phyloP scores from a whole-genome alignment of 352 stramenopile species.

The Globisporangium alternatum region DNA sequence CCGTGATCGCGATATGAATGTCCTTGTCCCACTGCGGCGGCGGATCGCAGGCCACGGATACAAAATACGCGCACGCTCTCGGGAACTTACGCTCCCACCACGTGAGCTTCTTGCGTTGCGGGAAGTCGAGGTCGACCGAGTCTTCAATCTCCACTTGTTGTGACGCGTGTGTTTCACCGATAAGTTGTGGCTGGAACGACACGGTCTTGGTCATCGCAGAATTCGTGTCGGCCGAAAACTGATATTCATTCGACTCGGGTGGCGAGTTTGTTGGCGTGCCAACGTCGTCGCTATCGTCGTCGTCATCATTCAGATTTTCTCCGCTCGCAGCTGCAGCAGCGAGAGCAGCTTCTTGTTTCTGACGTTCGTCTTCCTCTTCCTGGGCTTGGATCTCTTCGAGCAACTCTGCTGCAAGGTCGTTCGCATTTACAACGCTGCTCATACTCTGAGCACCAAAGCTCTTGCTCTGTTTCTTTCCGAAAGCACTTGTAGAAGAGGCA shows the following conservation, averaged over 20 bases:
- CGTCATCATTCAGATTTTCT: slow-evolving; percentile 1
- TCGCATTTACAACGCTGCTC: slow-evolving; percentile 28
- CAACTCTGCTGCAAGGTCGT: slow-evolving; percentile 44
- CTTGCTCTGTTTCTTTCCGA: slow-evolving; percentile 16
- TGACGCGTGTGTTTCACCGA: slow-evolving; percentile 31
- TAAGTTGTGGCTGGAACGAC: slow-evolving; percentile 10
- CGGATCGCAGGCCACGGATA: slow-evolving; percentile 56
- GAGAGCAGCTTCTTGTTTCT: slow-evolving; percentile 17
- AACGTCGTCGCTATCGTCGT: slow-evolving; percentile 14
- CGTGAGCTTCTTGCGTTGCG: slow-evolving; percentile 44
- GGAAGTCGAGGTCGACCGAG: slow-evolving; percentile 31
- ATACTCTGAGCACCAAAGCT: slow-evolving; percentile 28
- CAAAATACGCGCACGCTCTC: slow-evolving; percentile 51
- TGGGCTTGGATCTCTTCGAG: slow-evolving; percentile 47
- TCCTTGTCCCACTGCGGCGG: slow-evolving; percentile 84
- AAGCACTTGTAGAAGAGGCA: background rate
- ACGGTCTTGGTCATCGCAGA: slow-evolving; percentile 17
- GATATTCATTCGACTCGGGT: slow-evolving; percentile 13
- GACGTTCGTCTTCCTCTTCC: slow-evolving; percentile 36
- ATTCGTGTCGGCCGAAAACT: slow-evolving; percentile 6
- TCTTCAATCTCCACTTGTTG: slow-evolving; percentile 74
- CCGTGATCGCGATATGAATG: slow-evolving; percentile 76
- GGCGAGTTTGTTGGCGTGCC: slow-evolving; percentile 18
- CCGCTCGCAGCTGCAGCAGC: slow-evolving; percentile 14
- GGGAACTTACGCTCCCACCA: slow-evolving; percentile 57